Evolutionary conservation across 2,329 filamentous ascomycete genomes (phyloP).

Genomic region (Diaporthe vexans): DNA sequence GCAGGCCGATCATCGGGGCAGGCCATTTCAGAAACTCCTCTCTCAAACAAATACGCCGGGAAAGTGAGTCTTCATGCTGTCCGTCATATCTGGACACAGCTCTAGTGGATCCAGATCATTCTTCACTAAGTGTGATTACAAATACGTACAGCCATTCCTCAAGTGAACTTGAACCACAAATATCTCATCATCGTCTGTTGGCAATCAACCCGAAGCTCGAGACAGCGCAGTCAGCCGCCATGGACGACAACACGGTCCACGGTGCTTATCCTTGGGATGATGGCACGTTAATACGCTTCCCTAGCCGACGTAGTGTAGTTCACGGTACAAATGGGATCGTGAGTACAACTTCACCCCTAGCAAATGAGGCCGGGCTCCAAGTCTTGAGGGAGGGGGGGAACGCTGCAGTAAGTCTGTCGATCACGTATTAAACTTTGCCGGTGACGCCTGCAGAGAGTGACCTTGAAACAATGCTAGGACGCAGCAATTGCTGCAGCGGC

Average conservation of each 20-base stretch:
- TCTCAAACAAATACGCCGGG: background rate
- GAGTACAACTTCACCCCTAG: slow-evolving; percentile 87
- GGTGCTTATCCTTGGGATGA: slow-evolving; percentile 40
- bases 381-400: slow-evolving; percentile 88
- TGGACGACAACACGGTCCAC: background rate
- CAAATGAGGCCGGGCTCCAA: slow-evolving; percentile 85
- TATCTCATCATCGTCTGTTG: background rate
- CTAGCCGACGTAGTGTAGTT: slow-evolving; percentile 88
- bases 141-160: no score
- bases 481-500: slow-evolving; percentile 92
- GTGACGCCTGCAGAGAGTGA: slow-evolving; percentile 33
- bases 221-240: background rate
- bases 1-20: slow-evolving; percentile 15
- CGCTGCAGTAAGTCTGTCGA: slow-evolving; percentile 77
- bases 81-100: background rate
- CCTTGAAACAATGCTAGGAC: slow-evolving; percentile 68
- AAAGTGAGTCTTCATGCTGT: background rate
- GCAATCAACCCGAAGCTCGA: background rate
- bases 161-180: no score
- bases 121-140: no score
- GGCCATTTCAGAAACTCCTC: background rate
- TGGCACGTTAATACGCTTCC: slow-evolving; percentile 47
- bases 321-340: slow-evolving; percentile 94
- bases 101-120: no score
- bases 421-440: background rate